phyloP scores from a whole-genome alignment of 768 basidiomycete genomes.

The Hypholoma fasciculare region DNA sequence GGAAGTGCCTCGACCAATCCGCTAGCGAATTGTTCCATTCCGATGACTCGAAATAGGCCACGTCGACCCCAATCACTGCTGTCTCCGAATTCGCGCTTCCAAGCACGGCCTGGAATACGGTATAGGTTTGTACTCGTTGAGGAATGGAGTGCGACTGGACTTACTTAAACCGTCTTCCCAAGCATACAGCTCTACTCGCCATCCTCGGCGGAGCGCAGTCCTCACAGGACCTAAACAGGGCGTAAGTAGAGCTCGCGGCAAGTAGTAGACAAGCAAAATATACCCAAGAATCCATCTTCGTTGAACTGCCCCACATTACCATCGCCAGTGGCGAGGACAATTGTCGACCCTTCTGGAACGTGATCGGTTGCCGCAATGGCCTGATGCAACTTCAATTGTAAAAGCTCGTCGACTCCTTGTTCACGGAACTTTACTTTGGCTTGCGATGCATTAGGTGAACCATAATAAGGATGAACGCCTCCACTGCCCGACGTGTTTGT shows the following conservation, averaged over 20 bases:
- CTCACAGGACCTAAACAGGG: constrained; percentile 64
- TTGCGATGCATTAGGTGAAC: constrained; percentile 17
- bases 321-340: constrained; percentile 93
- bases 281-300: constrained; percentile 85
- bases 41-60: constrained; percentile 55
- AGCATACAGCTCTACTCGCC: constrained; percentile 93
- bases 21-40: constrained; percentile 66
- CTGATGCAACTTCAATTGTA: constrained; percentile 92
- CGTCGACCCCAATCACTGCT: constrained; percentile 49
- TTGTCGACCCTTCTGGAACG: constrained; percentile 68
- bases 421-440: constrained; percentile 70
- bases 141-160: constrained; percentile 11
- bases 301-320: constrained; percentile 92
- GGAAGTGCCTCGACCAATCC: constrained; percentile 47
- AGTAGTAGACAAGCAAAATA: constrained; percentile 7
- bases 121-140: not conserved
- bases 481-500: not conserved
- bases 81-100: constrained; percentile 73
- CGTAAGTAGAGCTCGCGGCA: not conserved
- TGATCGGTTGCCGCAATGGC: constrained; percentile 71
- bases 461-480: constrained; percentile 12
- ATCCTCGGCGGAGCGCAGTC: constrained; percentile 84
- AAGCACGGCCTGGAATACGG: constrained; percentile 47
- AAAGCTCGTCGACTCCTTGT: constrained; percentile 93
- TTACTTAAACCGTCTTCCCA: constrained; percentile 84